These are phyloP conservation scores for Fraxinus paxiana DNA, from an alignment of 305 asterid genomes.

Conservation along the genomic window DNA sequence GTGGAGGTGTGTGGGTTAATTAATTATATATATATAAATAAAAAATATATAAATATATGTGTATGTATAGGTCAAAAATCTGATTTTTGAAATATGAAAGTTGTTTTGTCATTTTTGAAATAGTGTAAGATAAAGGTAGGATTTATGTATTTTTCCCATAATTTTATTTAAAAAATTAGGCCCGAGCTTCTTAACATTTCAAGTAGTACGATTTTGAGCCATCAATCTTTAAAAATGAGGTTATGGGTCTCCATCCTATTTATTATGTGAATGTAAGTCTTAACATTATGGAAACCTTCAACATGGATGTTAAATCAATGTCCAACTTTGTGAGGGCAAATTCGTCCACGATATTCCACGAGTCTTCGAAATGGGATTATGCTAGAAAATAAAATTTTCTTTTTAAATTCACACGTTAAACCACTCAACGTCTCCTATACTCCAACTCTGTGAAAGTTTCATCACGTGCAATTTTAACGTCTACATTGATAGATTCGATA, in stretches of 20 bases:
- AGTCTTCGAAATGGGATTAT: neutral
- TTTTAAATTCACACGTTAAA: neutral
- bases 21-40: too few relatives aligned
- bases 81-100: too few relatives aligned
- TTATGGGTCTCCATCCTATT: neutral
- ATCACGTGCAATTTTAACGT: neutral
- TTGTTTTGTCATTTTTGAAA: too few relatives aligned
- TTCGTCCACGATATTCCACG: neutral
- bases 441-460: neutral
- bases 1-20: too few relatives aligned
- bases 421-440: neutral
- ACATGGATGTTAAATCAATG: neutral
- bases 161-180: neutral
- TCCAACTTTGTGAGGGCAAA: neutral
- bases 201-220: neutral
- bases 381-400: neutral
- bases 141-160: too few relatives aligned
- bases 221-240: neutral
- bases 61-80: too few relatives aligned
- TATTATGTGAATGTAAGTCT: neutral
- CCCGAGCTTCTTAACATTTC: neutral
- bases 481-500: neutral
- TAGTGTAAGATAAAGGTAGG: too few relatives aligned
- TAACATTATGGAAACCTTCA: neutral
- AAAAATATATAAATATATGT: too few relatives aligned